These are phyloP conservation scores for Neopestalotiopsis sp. DNA, from an alignment of 2,329 filamentous ascomycete species.

Conservation along the genomic window DNA sequence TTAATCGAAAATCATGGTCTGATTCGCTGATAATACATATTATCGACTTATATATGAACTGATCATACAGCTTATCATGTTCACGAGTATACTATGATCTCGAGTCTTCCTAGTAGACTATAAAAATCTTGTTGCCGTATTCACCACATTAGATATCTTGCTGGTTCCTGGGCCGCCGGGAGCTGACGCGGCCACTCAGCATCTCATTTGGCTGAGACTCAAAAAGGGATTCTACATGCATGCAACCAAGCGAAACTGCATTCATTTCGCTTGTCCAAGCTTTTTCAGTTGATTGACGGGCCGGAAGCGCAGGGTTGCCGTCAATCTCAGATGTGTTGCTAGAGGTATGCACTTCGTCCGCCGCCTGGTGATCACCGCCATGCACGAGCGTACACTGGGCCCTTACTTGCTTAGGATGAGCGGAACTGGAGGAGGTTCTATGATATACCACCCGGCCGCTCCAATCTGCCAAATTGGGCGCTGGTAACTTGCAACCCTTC, in stretches of 20 bases:
- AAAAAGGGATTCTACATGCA: slow-evolving; percentile 1
- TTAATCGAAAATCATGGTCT: no score
- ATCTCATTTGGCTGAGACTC: neutral
- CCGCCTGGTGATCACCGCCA: neutral
- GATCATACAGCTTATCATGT: no score
- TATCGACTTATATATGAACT: no score
- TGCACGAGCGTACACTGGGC: neutral
- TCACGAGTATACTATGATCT: no score
- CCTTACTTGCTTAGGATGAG: no score
- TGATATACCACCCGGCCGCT: neutral
- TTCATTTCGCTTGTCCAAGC: neutral
- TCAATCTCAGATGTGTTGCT: neutral
- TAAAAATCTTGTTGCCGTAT: no score
- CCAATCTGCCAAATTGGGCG: neutral
- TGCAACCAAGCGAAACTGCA: neutral
- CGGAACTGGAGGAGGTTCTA: no score
- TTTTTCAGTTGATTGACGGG: neutral
- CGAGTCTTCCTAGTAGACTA: no score
- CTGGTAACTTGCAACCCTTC: neutral
- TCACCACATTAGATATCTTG: no score
- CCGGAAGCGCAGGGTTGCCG: neutral
- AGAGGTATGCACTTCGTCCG: neutral
- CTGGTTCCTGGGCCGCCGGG: neutral
- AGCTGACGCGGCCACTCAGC: neutral
- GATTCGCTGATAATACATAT: no score